Base-by-base conservation (phyloP, 306 rosid genomes). In the Prosopis cineraria region DNA sequence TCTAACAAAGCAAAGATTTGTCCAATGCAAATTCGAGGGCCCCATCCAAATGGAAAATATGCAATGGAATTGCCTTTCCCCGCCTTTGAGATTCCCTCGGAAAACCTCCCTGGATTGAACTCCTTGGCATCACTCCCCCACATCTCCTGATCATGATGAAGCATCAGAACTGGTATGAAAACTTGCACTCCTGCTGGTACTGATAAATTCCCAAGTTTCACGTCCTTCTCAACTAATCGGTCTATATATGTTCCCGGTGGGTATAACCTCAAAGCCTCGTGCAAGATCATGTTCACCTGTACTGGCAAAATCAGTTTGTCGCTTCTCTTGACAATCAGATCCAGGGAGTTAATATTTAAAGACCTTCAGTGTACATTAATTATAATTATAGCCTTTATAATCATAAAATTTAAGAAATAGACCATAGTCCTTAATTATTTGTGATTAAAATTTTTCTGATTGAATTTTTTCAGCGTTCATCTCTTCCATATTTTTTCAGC, bases 31-130 rank as follows among this genome's bases (percentile, higher is more conserved):
- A 82, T 73, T 68, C 80, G 74, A 37, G 86, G 82, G 29, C 80
- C 86, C 82, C 79, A 74, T 70, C 81, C 83, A 33, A 84, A 84
- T 16, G 90, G 88, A 0, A 84, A 48, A 20, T 37, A 81, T 24
- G 81, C 40, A 24, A 55, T 12, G 44, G 72, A 44, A 44, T 3
- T 1, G 0, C 75, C 81, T 20, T 66, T 52, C 37, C 82, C 48
- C 30, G 85, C 88, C 41, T 88, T 88, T 0, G 50, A 14, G 47
- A 88, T 6, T 37, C 91, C 91, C 68, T 85, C 84, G 1, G 79
- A 50, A 72, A 88, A 88, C 60, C 89, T 82, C 50, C 83, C 80
- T 9, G 91, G 89, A 24, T 83, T 82, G 70, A 88, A 88, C 16
- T 56, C 75, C 0, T 77, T 40, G 6, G 78, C 87, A 37, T 84